Percentiles rank a stretch among this genome's conserved stretches.
Evolutionary conservation across 768 basidiomycete genomes (phyloP).

Genomic region (Kwoniella newhampshirensis): DNA sequence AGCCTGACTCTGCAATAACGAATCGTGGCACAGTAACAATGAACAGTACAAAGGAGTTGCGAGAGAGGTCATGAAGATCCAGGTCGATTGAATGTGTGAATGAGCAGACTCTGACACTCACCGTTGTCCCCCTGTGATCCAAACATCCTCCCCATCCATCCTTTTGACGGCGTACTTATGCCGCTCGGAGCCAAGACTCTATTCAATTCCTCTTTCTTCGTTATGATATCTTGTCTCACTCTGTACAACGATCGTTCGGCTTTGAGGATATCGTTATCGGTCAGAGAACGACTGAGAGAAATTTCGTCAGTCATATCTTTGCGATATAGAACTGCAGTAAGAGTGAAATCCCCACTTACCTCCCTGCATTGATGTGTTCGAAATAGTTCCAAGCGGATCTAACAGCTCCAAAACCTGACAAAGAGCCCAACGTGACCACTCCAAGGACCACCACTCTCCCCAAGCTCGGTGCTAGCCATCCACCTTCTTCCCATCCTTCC

Average conservation of each 20-base stretch:
- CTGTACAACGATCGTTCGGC: slow-evolving; percentile 50
- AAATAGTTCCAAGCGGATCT: slow-evolving; percentile 49
- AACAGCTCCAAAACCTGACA: slow-evolving; percentile 52
- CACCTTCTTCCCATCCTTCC: slow-evolving; percentile 42
- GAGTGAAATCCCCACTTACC: slow-evolving; percentile 20
- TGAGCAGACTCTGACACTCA: slow-evolving; percentile 28
- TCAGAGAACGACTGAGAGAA: slow-evolving; percentile 30
- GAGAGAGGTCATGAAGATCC: too few species aligned
- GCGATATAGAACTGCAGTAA: too few species aligned
- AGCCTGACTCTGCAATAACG: slow-evolving; percentile 3
- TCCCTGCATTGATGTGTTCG: slow-evolving; percentile 32
- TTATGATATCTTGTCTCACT: slow-evolving; percentile 44
- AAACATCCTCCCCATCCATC: slow-evolving; percentile 47
- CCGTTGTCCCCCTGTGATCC: slow-evolving; percentile 33
- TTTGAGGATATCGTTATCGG: slow-evolving; percentile 42
- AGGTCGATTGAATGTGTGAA: too few species aligned
- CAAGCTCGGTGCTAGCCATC: slow-evolving; percentile 49
- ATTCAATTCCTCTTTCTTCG: slow-evolving; percentile 37
- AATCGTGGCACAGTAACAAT: neutral
- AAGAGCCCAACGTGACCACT: slow-evolving; percentile 39
- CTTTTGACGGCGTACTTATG: slow-evolving; percentile 14
- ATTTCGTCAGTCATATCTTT: slow-evolving; percentile 3
- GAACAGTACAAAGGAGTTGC: too few species aligned
- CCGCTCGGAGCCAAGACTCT: slow-evolving; percentile 7
- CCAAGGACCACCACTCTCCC: slow-evolving; percentile 50